Evolutionary conservation across 306 rosid genomes (phyloP).

Genomic region (Quercus dentata): DNA sequence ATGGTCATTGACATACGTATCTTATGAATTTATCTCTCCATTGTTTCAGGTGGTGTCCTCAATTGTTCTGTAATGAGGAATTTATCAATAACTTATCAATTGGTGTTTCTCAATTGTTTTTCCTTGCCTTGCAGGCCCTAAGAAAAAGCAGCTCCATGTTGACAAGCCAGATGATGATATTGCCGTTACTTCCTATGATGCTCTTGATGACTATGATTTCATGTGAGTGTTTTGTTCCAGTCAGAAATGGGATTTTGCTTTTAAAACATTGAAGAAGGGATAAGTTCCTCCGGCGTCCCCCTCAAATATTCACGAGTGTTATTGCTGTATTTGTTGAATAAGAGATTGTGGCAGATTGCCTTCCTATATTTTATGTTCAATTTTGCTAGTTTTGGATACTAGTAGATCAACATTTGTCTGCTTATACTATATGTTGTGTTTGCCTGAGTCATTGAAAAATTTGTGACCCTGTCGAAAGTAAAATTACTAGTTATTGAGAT

Average conservation of each 20-base stretch:
- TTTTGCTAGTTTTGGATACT: constrained; percentile 34
- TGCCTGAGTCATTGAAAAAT: neutral
- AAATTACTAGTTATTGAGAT: neutral
- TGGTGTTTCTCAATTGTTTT: neutral
- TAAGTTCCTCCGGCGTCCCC: constrained; percentile 38
- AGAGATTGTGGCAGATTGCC: constrained; percentile 30
- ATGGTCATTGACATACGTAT: neutral
- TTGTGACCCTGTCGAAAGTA: neutral
- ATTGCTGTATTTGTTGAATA: constrained; percentile 31
- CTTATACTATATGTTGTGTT: constrained; percentile 8
- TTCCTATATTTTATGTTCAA: constrained; percentile 21
- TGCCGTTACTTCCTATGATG: constrained; percentile 48
- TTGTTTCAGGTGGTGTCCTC: neutral
- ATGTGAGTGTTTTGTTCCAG: constrained; percentile 57
- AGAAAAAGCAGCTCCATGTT: constrained; percentile 86
- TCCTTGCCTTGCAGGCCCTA: constrained; percentile 47
- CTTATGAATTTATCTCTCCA: neutral
- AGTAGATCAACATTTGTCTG: neutral
- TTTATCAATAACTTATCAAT: neutral
- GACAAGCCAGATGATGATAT: constrained; percentile 82
- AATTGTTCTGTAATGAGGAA: neutral
- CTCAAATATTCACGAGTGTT: constrained; percentile 31
- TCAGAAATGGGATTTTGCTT: constrained; percentile 27
- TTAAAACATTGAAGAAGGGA: constrained; percentile 34
- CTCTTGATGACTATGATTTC: constrained; percentile 78